Conservation (phyloP, 23 red algal genomes). For the Gracilaria gracilis region DNA sequence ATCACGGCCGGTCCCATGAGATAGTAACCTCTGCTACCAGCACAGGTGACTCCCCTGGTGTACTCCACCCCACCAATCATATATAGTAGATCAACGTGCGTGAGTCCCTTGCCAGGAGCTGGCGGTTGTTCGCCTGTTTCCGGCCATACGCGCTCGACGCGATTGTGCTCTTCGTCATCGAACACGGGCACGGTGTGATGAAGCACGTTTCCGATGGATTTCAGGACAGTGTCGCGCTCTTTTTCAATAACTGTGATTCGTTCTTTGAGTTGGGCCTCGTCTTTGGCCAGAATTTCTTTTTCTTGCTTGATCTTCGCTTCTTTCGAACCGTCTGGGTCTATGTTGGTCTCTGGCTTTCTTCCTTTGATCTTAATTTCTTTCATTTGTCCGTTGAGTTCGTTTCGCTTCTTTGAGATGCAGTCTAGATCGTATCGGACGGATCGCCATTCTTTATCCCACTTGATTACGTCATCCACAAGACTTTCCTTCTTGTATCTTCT, state of each 20-base stretch:
- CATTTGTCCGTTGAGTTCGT: constrained; percentile 78
- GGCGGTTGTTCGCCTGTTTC: constrained; percentile 54
- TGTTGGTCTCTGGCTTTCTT: constrained; percentile 59
- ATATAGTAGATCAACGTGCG: constrained; percentile 95
- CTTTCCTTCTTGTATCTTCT: constrained; percentile 78
- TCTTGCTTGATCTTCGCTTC: constrained; percentile 70
- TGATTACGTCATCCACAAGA: constrained; percentile 83
- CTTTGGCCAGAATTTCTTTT: constrained; percentile 44
- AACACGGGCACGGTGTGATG: constrained; percentile 86
- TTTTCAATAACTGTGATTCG: constrained; percentile 50
- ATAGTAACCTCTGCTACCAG: constrained; percentile 96
- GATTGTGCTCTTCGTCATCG: constrained; percentile 88
- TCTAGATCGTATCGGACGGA: constrained; percentile 79
- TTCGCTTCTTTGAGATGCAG: constrained; percentile 64
- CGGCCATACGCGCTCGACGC: constrained; percentile 86
- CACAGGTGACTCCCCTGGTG: constrained; percentile 78
- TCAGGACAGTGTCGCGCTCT: constrained; percentile 80
- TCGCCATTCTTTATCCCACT: constrained; percentile 86
- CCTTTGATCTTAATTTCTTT: constrained; percentile 87
- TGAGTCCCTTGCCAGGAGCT: constrained; percentile 67
- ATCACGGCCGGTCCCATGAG: constrained; percentile 88
- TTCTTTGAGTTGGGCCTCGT: constrained; percentile 64
- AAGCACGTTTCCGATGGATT: constrained; percentile 90
- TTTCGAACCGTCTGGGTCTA: constrained; percentile 59
- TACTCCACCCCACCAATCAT: constrained; percentile 98